Evolutionary conservation across 331 rosid species (phyloP), one percentile per base, ranked within the genome.

Genomic region (Rhamnella rubrinervis): DNA sequence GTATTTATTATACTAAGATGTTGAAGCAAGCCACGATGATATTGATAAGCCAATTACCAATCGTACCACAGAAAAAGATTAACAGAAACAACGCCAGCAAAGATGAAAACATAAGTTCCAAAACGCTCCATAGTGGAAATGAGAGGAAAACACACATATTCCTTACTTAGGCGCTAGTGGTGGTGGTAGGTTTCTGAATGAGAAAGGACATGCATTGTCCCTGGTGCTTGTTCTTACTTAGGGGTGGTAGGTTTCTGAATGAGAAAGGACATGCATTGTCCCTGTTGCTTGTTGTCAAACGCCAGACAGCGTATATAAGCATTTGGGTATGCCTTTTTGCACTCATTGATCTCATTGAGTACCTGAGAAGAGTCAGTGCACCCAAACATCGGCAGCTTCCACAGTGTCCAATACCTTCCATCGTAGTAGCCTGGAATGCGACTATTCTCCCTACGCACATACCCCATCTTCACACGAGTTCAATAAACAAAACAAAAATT

Each of bases 371-470:
- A 65, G 21, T 90, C 96, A 0, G 2, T 77, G 71, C 93, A 87
- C 4, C 91, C 93, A 83, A 90, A 90, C 88, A 90, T 85, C 28
- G 93, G 93, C 53, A 90, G 78, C 82, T 90, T 90, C 96, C 96
- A 90, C 63, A 90, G 37, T 61, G 96, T 87, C 93, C 96, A 90
- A 67, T 90, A 90, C 64, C 96, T 85, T 9, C 96, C 96, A 75
- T 90, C 96, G 72, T 90, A 87, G 75, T 90, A 90, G 19, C 96
- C 96, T 4, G 93, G 89, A 79, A 80, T 87, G 49, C 14, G 65
- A 74, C 91, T 87, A 68, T 87, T 84, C 69, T 78, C 89, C 70
- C 93, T 85, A 4, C 13, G 64, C 59, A 89, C 26, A 63, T 21
- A 12, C 57, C 93, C 96, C 68, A 66, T 70, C 96, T 89, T 80